Evolutionary conservation across 441 rosid species (phyloP).

Genomic region (Adansonia grandidieri): DNA sequence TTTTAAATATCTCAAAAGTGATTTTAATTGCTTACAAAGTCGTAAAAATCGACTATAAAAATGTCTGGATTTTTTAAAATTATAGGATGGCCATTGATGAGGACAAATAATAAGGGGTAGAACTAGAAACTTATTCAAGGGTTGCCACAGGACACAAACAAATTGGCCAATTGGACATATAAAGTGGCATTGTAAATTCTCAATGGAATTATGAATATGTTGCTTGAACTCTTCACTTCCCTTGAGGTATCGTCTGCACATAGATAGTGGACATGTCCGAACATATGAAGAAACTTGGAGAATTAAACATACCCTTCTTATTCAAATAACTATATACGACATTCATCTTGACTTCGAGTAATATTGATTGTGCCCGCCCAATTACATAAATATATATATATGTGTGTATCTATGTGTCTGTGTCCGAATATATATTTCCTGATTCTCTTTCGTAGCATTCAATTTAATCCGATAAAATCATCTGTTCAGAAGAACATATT

Average conservation of each 20-base stretch:
- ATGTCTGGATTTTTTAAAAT: background rate
- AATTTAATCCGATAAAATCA: background rate
- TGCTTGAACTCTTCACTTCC: too few relatives aligned
- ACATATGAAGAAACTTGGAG: background rate
- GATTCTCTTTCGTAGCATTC: background rate
- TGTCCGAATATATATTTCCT: too few relatives aligned
- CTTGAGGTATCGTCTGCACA: too few relatives aligned
- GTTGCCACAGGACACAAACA: background rate
- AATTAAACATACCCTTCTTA: background rate
- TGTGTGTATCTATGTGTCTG: too few relatives aligned
- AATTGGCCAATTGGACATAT: background rate
- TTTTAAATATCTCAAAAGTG: background rate
- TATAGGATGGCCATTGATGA: background rate
- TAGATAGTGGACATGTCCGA: background rate
- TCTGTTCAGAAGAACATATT: background rate
- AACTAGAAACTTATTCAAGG: background rate
- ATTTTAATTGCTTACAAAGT: background rate
- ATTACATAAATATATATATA: background rate
- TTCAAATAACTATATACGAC: background rate
- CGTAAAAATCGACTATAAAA: background rate
- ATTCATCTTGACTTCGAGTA: background rate
- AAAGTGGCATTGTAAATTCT: background rate
- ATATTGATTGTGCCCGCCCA: background rate
- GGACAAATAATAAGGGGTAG: background rate
- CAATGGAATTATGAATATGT: background rate